Evolutionary conservation across 352 stramenopile species (phyloP).

Genomic region (Phytophthora kernoviae): DNA sequence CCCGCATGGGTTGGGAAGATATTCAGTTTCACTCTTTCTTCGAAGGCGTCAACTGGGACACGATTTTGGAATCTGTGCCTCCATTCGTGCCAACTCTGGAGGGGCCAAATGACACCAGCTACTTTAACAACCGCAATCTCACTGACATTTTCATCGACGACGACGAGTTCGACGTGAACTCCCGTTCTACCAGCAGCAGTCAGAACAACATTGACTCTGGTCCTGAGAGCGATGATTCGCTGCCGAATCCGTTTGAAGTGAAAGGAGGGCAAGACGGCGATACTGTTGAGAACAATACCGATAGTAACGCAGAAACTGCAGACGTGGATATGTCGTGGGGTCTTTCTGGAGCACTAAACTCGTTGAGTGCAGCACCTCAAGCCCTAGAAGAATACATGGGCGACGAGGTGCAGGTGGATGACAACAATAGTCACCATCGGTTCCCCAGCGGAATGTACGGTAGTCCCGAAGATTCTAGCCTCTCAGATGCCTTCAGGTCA

Average conservation of each 20-base stretch:
- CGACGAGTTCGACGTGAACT: constrained; percentile 68
- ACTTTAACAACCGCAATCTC: constrained; percentile 91
- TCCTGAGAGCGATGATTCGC: constrained; percentile 30
- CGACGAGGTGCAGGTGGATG: constrained; percentile 24
- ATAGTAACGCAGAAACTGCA: constrained; percentile 5
- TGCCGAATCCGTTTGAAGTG: constrained; percentile 7
- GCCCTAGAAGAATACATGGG: constrained; percentile 4
- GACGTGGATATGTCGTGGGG: constrained; percentile 33
- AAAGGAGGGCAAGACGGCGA: constrained; percentile 20
- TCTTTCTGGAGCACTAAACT: constrained; percentile 7
- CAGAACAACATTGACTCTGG: constrained; percentile 32
- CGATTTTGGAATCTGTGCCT: constrained; percentile 72
- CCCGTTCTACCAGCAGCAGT: constrained; percentile 41
- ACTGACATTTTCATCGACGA: constrained; percentile 88
- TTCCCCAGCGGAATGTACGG: constrained; percentile 80
- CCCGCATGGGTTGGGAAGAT: constrained; percentile 72
- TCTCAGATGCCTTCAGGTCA: constrained; percentile 67
- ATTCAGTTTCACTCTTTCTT: constrained; percentile 78
- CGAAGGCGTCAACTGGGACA: constrained; percentile 81
- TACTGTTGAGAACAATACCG: constrained; percentile 15
- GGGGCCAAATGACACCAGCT: constrained; percentile 87
- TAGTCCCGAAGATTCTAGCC: constrained; percentile 36
- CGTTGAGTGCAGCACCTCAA: constrained; percentile 6
- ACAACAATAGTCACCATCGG: constrained; percentile 45
- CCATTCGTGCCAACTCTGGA: constrained; percentile 89